These are phyloP conservation scores for Boehmeria nivea DNA, from an alignment of 306 rosid species.

Conservation along the genomic window DNA sequence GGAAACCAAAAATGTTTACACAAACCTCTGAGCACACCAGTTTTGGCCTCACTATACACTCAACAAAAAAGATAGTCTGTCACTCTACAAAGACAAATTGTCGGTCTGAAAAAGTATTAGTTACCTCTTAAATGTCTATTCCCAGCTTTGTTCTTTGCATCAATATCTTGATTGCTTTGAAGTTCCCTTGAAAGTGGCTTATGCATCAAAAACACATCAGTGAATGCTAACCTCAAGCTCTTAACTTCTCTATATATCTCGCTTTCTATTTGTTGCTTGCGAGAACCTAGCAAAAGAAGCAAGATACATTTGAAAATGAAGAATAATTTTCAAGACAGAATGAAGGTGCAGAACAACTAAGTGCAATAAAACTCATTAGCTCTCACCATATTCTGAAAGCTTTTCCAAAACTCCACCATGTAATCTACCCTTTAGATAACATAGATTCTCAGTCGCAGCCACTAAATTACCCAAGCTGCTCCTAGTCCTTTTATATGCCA, in stretches of 20 bases:
- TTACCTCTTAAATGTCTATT: constrained; percentile 58
- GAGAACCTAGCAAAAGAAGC: constrained; percentile 47
- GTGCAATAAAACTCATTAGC: constrained; percentile 5
- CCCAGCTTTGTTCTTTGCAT: constrained; percentile 61
- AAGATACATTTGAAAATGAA: constrained; percentile 28
- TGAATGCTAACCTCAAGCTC: constrained; percentile 56
- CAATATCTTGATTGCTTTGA: constrained; percentile 51
- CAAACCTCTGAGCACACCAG: too few relatives aligned
- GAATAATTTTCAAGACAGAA: constrained; percentile 9
- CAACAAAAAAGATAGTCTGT: too few relatives aligned
- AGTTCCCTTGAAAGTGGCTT: constrained; percentile 51
- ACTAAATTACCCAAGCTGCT: constrained; percentile 37
- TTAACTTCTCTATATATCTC: constrained; percentile 45
- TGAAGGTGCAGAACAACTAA: background rate
- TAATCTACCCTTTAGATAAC: constrained; percentile 60
- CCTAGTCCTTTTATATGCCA: constrained; percentile 32
- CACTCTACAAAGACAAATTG: background rate
- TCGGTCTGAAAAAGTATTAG: background rate
- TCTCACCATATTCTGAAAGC: constrained; percentile 63
- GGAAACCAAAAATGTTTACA: background rate
- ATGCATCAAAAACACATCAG: constrained; percentile 59
- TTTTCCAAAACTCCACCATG: constrained; percentile 37
- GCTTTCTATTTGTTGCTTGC: constrained; percentile 37
- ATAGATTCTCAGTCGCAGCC: constrained; percentile 43
- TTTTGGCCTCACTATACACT: too few relatives aligned